Evolutionary conservation across 2,329 filamentous ascomycete genomes (phyloP).

Genomic region (Botrytis tulipae): DNA sequence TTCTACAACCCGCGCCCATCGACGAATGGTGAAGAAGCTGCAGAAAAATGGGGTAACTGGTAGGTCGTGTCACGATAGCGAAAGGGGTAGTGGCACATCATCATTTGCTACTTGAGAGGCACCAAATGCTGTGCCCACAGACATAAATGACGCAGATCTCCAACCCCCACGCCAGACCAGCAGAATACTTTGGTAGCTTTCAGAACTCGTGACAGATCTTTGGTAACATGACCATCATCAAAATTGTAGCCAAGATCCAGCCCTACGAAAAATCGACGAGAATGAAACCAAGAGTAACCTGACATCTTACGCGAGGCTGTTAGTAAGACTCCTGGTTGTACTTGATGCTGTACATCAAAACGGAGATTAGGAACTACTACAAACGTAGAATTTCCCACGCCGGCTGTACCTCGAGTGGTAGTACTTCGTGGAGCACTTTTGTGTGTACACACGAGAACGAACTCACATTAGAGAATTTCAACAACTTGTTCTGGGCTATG

Average conservation of each 20-base stretch:
- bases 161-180: background rate
- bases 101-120: background rate
- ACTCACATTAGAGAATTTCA: background rate
- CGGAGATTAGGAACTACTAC: conserved; percentile 13
- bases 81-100: background rate
- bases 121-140: background rate
- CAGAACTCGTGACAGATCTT: background rate
- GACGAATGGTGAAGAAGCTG: conserved; percentile 33
- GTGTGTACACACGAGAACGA: background rate
- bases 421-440: background rate
- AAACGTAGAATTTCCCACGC: conserved; percentile 8
- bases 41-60: background rate
- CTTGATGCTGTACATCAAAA: background rate
- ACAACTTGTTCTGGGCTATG: background rate
- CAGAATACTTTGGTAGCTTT: background rate
- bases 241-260: conserved; percentile 7
- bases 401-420: background rate
- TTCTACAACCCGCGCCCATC: conserved; percentile 46
- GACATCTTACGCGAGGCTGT: conserved; percentile 1
- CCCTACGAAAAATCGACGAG: conserved; percentile 1
- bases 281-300: background rate
- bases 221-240: background rate
- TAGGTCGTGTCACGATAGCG: background rate
- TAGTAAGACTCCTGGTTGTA: background rate
- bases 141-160: background rate